Evolutionary conservation across 2,329 filamentous ascomycete genomes (phyloP).

Genomic region (Neurospora sp.): DNA sequence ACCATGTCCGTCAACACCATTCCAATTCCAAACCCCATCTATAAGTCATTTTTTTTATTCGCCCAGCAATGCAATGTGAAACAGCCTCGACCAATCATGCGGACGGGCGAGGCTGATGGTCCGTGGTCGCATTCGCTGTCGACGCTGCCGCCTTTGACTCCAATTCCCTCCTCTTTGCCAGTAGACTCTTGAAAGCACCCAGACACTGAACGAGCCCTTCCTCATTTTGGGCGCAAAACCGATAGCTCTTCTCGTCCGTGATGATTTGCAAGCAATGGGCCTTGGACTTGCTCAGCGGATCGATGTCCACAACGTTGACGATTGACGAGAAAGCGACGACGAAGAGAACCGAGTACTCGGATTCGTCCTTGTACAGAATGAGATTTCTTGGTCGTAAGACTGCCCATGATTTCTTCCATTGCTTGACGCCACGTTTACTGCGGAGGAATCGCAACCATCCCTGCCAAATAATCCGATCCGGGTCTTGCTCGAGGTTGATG

Average conservation of each 20-base stretch:
- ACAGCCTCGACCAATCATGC: background rate
- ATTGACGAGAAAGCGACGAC: constrained; percentile 71
- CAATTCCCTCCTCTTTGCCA: constrained; percentile 59
- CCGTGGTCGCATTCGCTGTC: constrained; percentile 1
- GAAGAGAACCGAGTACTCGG: constrained; percentile 78
- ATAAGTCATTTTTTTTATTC: background rate
- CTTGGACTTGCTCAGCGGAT: constrained; percentile 78
- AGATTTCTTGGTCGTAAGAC: constrained; percentile 79
- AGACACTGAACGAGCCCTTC: constrained; percentile 76
- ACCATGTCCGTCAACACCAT: background rate
- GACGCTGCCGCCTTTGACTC: constrained; percentile 37
- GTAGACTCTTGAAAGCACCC: constrained; percentile 80
- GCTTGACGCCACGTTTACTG: constrained; percentile 70
- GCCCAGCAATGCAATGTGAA: background rate
- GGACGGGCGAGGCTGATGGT: constrained; percentile 1
- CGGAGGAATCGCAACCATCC: constrained; percentile 81
- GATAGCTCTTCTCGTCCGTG: constrained; percentile 77
- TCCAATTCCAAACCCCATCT: background rate
- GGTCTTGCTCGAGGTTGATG: constrained; percentile 49
- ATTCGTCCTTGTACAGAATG: constrained; percentile 85
- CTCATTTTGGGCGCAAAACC: constrained; percentile 70
- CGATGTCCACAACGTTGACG: constrained; percentile 86
- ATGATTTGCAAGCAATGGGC: constrained; percentile 85
- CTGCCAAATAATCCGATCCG: constrained; percentile 87
- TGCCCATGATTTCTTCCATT: constrained; percentile 94